Evolutionary conservation across 768 basidiomycete species (phyloP).

Genomic region (Termitomyces sp.): DNA sequence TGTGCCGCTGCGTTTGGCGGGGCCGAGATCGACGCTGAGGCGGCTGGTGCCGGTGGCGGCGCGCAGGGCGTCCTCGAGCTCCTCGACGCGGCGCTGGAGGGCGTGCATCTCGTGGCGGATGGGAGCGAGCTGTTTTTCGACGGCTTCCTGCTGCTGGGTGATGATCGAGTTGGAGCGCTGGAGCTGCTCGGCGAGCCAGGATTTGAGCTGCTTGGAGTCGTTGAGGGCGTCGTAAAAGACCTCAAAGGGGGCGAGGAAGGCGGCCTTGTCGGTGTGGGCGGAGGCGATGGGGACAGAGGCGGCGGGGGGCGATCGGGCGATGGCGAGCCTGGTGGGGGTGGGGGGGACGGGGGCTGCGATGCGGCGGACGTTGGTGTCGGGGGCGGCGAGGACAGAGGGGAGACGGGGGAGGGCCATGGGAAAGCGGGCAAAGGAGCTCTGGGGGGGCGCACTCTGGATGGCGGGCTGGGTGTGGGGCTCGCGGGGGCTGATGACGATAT

Average conservation of each 20-base stretch:
- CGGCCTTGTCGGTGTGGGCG: conserved; percentile 52
- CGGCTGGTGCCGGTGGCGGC: conserved; percentile 20
- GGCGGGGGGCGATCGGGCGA: conserved; percentile 49
- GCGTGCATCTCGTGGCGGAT: conserved; percentile 59
- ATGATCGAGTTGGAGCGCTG: conserved; percentile 57
- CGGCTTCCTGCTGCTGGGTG: conserved; percentile 59
- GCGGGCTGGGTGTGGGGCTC: conserved; percentile 58
- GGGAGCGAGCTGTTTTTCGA: conserved; percentile 57
- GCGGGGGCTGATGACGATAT: conserved; percentile 73
- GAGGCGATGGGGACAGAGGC: conserved; percentile 68
- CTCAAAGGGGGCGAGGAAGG: conserved; percentile 82
- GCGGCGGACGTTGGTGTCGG: conserved; percentile 41
- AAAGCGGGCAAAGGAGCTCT: conserved; percentile 41
- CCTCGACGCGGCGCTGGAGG: conserved; percentile 64
- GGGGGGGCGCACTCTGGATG: conserved; percentile 75
- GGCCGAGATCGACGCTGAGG: neutral
- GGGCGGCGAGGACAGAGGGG: conserved; percentile 42
- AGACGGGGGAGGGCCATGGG: conserved; percentile 68
- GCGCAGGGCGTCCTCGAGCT: conserved; percentile 55
- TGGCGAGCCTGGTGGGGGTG: conserved; percentile 61
- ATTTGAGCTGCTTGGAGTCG: conserved; percentile 76
- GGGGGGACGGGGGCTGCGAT: conserved; percentile 66
- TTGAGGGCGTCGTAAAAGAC: conserved; percentile 82
- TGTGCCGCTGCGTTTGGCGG: conserved; percentile 24
- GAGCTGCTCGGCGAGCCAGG: conserved; percentile 73